Conservation (phyloP, 768 basidiomycete species). For the Boletus bicolor region DNA sequence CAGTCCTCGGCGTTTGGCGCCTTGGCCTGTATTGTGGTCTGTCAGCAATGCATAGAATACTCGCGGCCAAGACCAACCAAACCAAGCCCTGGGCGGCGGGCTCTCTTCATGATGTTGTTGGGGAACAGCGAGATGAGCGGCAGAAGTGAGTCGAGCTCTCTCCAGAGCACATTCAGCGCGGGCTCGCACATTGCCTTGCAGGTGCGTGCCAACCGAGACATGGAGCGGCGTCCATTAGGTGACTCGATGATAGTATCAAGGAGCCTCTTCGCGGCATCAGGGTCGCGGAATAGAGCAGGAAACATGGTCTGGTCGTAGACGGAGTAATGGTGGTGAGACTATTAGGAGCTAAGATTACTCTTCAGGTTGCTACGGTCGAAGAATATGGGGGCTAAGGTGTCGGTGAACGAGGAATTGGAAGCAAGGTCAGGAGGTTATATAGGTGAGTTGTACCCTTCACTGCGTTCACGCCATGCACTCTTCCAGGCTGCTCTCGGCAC, state of each 20-base stretch:
- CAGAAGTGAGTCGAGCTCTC: constrained; percentile 70
- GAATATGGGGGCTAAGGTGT: constrained; percentile 34
- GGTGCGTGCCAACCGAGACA: constrained; percentile 71
- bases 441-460: constrained; percentile 38
- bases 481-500: constrained; percentile 24
- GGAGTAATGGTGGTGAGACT: constrained; percentile 40
- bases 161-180: constrained; percentile 70
- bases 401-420: constrained; percentile 38
- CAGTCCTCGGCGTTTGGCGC: constrained; percentile 68
- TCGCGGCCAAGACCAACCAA: constrained; percentile 48
- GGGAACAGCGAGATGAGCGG: constrained; percentile 76
- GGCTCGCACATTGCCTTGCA: constrained; percentile 73
- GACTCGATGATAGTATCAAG: constrained; percentile 52
- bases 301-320: constrained; percentile 51
- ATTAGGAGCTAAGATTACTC: constrained; percentile 25
- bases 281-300: constrained; percentile 58
- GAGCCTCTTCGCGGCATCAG: constrained; percentile 51
- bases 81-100: constrained; percentile 70
- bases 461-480: constrained; percentile 44
- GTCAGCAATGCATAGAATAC: constrained; percentile 5
- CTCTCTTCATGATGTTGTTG: constrained; percentile 60
- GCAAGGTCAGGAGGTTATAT: constrained; percentile 31
- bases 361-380: constrained; percentile 31
- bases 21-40: constrained; percentile 42
- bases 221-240: constrained; percentile 61